Percentiles rank a stretch among this genome's conserved stretches.
Evolutionary conservation across 2,329 filamentous ascomycete species (phyloP).

Genomic region (Lasiodiplodia sp.): DNA sequence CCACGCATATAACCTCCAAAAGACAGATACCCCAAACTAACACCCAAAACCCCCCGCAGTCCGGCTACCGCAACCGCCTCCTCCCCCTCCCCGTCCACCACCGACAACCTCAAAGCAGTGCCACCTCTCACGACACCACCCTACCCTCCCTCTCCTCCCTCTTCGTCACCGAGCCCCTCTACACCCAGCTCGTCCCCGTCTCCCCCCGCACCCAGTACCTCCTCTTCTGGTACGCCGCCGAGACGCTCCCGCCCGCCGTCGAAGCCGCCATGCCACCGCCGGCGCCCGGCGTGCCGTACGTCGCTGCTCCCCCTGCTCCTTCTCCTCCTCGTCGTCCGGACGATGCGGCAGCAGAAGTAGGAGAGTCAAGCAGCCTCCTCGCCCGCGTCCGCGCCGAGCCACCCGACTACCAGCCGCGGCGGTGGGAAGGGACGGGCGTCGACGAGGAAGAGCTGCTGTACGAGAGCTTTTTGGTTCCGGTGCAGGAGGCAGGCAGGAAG

Average conservation of each 20-base stretch:
- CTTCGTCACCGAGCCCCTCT: constrained; percentile 54
- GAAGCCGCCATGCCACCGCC: constrained; percentile 37
- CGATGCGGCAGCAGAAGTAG: too few species aligned
- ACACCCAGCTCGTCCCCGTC: constrained; percentile 54
- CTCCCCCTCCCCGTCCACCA: constrained; percentile 55
- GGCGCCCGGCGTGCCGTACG: constrained; percentile 42
- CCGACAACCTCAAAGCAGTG: constrained; percentile 50
- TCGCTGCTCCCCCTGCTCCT: constrained; percentile 48
- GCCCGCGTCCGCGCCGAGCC: neutral
- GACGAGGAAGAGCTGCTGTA: constrained; percentile 56
- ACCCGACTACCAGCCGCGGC: constrained; percentile 50
- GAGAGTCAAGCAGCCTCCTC: too few species aligned
- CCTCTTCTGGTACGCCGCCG: constrained; percentile 57
- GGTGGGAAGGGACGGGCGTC: constrained; percentile 57
- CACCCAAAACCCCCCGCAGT: constrained; percentile 36
- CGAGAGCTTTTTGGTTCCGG: constrained; percentile 49
- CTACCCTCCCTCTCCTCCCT: constrained; percentile 16
- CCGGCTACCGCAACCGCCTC: constrained; percentile 58
- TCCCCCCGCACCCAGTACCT: constrained; percentile 49
- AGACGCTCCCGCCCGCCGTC: constrained; percentile 52
- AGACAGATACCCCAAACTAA: neutral
- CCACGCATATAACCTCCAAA: too few species aligned
- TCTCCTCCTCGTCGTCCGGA: too few species aligned
- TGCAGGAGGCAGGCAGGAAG: constrained; percentile 52
- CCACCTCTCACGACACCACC: constrained; percentile 37